Conservation (phyloP, 495 filamentous ascomycete species). For the Bacidia gigantensis region DNA sequence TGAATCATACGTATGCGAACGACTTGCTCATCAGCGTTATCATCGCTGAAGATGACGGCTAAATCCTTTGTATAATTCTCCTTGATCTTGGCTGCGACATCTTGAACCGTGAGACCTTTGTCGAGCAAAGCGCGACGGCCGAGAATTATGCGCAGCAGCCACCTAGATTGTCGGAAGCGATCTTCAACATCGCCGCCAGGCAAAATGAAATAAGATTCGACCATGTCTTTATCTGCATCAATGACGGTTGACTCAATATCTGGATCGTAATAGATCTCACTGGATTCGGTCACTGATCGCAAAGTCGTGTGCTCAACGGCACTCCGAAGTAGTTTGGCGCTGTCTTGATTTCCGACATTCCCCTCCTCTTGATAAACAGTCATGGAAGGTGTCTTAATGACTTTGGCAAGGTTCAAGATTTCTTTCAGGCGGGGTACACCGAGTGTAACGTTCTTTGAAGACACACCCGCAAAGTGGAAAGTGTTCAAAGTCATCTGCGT, state of each 20-base stretch:
- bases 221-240: slow-evolving; percentile 77
- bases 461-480: slow-evolving; percentile 99
- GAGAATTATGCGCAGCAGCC: slow-evolving; percentile 88
- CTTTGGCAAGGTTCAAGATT: slow-evolving; percentile 91
- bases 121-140: slow-evolving; percentile 88
- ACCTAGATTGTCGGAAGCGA: slow-evolving; percentile 69
- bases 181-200: slow-evolving; percentile 66
- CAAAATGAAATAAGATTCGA: slow-evolving; percentile 93
- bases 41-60: slow-evolving; percentile 91
- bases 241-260: slow-evolving; percentile 77
- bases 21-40: slow-evolving; percentile 91
- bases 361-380: slow-evolving; percentile 64
- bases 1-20: slow-evolving; percentile 80
- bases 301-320: slow-evolving; percentile 91
- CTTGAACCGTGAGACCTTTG: slow-evolving; percentile 80
- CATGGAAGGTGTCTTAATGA: slow-evolving; percentile 99
- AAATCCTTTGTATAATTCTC: slow-evolving; percentile 74
- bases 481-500: slow-evolving; percentile 99
- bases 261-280: slow-evolving; percentile 95
- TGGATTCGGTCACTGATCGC: slow-evolving; percentile 75
- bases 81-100: slow-evolving; percentile 83
- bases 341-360: slow-evolving; percentile 49
- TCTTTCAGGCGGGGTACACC: slow-evolving; percentile 99
- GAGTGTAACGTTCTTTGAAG: slow-evolving; percentile 97
- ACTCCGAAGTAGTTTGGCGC: slow-evolving; percentile 74